Base-by-base conservation (phyloP, 164 flowering plant genomes). In the Piper longum region DNA sequence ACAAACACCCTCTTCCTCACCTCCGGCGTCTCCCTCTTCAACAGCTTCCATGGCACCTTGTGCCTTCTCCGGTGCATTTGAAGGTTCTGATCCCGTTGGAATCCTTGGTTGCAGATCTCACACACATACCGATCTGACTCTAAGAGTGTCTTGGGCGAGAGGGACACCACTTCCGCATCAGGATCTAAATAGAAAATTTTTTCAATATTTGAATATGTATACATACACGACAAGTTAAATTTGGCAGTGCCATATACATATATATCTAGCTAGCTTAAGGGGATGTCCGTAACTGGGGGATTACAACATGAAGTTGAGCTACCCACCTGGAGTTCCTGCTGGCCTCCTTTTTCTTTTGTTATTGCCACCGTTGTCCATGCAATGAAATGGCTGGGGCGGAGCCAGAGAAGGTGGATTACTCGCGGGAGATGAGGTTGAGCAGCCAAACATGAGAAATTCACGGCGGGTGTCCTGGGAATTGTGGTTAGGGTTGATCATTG, bases 71-170 rank as follows among this genome's bases (percentile, higher is more conserved):
- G 64, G 65, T 93, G 98, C 98, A 93, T 93, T 85, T 93, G 98
- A 9, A 93, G 82, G 76, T 93, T 92, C 70, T 92, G 98, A 73
- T 92, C 98, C 57, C 98, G 72, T 66, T 89, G 96, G 59, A 91
- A 91, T 65, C 98, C 98, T 69, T 91, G 98, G 71, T 84, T 84
- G 81, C 98, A 92, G 78, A 92, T 89, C 90, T 92, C 98, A 42
- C 98, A 92, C 11, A 93, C 89, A 62, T 90, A 90, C 16, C 96
- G 81, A 64, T 93, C 98, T 51, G 97, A 93, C 71, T 92, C 98
- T 70, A 92, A 57, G n/a, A 92, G 70, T 4, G 97, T 89, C 66
- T 81, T 85, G 0, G 98, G 98, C 2, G 98, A 92, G 0, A 92
- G 78, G 4, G 96, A 89, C 1, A 92, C 87, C 70, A 92, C 98